Evolutionary conservation across 768 basidiomycete species (phyloP), one percentile per base, ranked within the genome.

Genomic region (Rhodotorula diobovata): DNA sequence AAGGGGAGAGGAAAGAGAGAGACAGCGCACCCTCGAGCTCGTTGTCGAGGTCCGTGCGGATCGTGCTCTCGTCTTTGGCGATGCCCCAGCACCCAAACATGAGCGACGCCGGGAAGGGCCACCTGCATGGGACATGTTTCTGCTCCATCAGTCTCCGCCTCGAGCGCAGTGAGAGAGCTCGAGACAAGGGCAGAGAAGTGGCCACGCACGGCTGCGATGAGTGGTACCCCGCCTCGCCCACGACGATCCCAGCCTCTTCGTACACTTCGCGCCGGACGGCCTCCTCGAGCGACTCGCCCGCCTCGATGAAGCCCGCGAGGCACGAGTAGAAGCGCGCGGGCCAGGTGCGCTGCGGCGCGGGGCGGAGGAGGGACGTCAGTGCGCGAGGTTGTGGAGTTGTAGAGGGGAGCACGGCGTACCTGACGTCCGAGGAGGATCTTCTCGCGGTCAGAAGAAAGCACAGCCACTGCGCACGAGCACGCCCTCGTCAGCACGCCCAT

Each of bases 211-310:
- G 58, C 58, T 59, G 58, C 94, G 41, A 77, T 66, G 89, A 90
- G 80, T 93, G 91, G 78, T 95, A 97, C 74, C 84, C 84, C 35
- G 93, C 85, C 73, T 91, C 85, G 83, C 88, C 89, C 34, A 91
- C 90, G 58, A 84, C 85, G n/a, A 98, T 85, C 9, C 95, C 95
- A 4, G 91, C 90, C 80, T 98, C 95, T 80, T 99, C 95, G 88
- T 91, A 91, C 80, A 95, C 88, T 80, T 98, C 95, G 50, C 95
- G 85, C 63, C 85, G 83, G 41, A 97, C 93, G 4, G 94, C 89
- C 76, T 97, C 93, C 78, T 99, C 95, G 73, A 96, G 89, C 0
- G 90, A 87, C 80, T 99, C 95, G 18, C 90, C 93, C 10, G 93
- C 92, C 79, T 97, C 95, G 56, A 94, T 85, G 79, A 97, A 98